Conservation (phyloP, 805 yeast species). For the Geotrichum ghanense region DNA sequence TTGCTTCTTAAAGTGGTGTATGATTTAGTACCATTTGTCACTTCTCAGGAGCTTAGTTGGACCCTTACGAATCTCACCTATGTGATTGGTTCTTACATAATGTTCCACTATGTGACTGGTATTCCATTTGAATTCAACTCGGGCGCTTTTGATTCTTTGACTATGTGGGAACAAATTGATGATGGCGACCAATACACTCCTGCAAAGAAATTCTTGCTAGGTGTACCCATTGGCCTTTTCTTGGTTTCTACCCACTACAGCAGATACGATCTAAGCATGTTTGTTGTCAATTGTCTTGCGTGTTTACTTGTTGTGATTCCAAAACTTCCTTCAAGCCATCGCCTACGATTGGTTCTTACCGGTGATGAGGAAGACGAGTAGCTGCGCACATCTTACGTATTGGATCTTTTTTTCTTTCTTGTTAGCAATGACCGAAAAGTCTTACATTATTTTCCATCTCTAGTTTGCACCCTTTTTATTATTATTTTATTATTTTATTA, state of each 20-base stretch:
- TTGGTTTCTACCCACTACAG: conserved; percentile 84
- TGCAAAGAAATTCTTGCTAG: conserved; percentile 80
- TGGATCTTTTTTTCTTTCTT: background rate
- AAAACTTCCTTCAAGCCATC: conserved; percentile 52
- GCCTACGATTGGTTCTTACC: conserved; percentile 19
- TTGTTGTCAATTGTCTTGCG: conserved; percentile 66
- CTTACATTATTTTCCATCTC: too few relatives aligned
- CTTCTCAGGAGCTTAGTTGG: conserved; percentile 77
- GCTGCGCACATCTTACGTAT: too few relatives aligned
- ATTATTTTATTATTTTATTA: background rate
- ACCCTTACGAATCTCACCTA: conserved; percentile 85
- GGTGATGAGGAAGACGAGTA: background rate
- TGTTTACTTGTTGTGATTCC: conserved; percentile 86
- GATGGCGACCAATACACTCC: conserved; percentile 97
- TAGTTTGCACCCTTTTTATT: background rate
- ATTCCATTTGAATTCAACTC: conserved; percentile 95
- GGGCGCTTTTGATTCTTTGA: conserved; percentile 90
- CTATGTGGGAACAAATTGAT: conserved; percentile 98
- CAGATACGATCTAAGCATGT: conserved; percentile 68
- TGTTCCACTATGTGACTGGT: conserved; percentile 95
- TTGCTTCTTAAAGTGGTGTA: conserved; percentile 61
- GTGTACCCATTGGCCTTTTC: conserved; percentile 86
- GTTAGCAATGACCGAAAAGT: background rate
- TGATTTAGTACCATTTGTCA: conserved; percentile 70
- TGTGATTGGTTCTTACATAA: conserved; percentile 82